Base-by-base conservation (phyloP, 139 green algal species). In the Astrephomene gubernaculifera region DNA sequence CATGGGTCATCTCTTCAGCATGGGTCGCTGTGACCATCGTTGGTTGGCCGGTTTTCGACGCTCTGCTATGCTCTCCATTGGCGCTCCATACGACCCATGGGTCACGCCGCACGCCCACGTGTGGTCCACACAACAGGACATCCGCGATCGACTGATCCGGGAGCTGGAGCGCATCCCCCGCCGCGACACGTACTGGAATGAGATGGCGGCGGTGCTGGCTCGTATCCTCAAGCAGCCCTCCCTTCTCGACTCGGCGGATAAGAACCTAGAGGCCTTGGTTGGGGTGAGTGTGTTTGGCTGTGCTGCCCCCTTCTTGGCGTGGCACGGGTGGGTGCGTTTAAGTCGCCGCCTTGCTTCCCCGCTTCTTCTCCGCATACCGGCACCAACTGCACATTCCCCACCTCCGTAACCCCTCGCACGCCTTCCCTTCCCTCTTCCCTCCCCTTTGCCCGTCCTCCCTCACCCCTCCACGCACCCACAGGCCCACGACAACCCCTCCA, bases 211-310 rank as follows among this genome's bases (percentile, higher is more conserved):
- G 79, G 65, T 86, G 65, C 67, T 86, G 65, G 4, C 14, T 4
- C 79, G 79, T 35, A 39, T 78, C 2, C 79, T 86, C 45, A 86
- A 78, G 43, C 65, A 69, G 79, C 44, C 44, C 22, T 35, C 2
- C 3, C 38, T 70, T 45, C 79, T 86, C 65, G 79, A 86, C 45
- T 31, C 27, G 5, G 79, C 65, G 31, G 14, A 1, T 0, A 65
- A 86, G 7, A 86, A 86, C 65, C 64, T 86, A 36, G 24, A 57
- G 8, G 45, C 38, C 25, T 65, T 86, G 10, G n/a, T 45, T n/a
- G 43, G 74, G 63, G 78, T 65, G 31, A 4, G 74, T 36, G 1
- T 31, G 29, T 36, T 54, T 72, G 17, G 65, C 65, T 25, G 65
- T 25, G 19, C 29, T 19, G 19, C 65, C 65, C 39, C 41, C 38